Evolutionary conservation across 1,284 basidiomycete genomes (phyloP).

Genomic region (Paramarasmius palmivorus): DNA sequence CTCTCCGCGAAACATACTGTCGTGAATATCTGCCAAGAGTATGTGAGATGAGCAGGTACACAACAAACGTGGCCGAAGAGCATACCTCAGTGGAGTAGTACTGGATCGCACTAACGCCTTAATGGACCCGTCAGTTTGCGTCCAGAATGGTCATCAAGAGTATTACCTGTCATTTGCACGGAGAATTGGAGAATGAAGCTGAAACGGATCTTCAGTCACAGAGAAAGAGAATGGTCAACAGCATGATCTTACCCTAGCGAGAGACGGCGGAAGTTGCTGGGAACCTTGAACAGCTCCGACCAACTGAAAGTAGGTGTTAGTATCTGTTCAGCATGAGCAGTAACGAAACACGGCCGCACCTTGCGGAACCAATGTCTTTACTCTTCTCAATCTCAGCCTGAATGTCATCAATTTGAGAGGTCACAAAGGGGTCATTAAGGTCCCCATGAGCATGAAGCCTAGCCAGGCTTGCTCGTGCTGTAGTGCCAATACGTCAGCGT

Average conservation of each 20-base stretch:
- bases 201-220: neutral
- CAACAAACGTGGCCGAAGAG: neutral
- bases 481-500: too few relatives aligned
- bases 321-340: neutral
- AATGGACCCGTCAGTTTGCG: too few relatives aligned
- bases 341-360: conserved; percentile 16
- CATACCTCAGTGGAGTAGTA: conserved; percentile 40
- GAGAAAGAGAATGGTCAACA: neutral
- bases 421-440: conserved; percentile 44
- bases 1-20: too few relatives aligned
- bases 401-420: conserved; percentile 41
- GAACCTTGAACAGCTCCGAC: conserved; percentile 50
- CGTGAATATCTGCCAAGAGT: conserved; percentile 27
- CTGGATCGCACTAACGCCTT: conserved; percentile 42
- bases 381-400: conserved; percentile 37
- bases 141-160: too few relatives aligned
- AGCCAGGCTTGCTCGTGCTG: conserved; percentile 40
- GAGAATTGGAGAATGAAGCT: conserved; percentile 42
- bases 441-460: conserved; percentile 54
- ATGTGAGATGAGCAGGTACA: conserved; percentile 1
- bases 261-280: conserved; percentile 45
- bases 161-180: conserved; percentile 41
- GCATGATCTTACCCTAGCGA: conserved; percentile 30
- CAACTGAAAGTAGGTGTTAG: conserved; percentile 27
- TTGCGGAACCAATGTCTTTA: conserved; percentile 35